Evolutionary conservation across 495 filamentous ascomycete species (phyloP), one percentile per base, ranked within the genome.

Genomic region (Xylaria acuta): DNA sequence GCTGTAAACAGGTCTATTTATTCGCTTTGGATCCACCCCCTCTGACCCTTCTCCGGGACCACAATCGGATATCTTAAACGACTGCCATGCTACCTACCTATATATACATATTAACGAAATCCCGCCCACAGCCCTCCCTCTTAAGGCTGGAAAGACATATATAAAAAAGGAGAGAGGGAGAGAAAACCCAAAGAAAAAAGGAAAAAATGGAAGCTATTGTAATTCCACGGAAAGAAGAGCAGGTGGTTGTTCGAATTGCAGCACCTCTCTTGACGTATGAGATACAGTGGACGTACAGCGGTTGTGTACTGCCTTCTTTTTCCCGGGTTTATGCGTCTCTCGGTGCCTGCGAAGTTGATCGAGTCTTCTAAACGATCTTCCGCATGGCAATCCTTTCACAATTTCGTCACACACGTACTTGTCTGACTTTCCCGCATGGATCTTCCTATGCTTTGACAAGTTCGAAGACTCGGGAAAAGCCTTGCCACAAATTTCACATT

Each of bases 391-490:
- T 25, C 69, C 69, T 5, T 71, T 64, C 3, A 71, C 43, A 12
- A 54, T 45, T 5, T 64, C 36, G 36, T 45, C 16, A 45, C 69
- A 71, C 22, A 27, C 78, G n/a, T 84, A 86, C 64, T 83, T 79
- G 74, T 85, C 77, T 43, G 86, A 85, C 62, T 72, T 67, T 16
- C 14, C 6, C 2, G 22, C 11, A 69, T 87, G 82, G 16, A 82
- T 88, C 47, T 84, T 85, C 43, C 83, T 82, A 64, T 87, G 84
- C 67, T 89, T 87, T 71, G 86, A 84, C 45, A 88, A 75, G 76
- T 89, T 87, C n/a, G 84, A 89, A 14, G 86, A 88, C 69, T 89
- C 87, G 65, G 84, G 82, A 69, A 89, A 89, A 8, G 76, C 70
- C 67, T 85, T 86, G 49, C 82, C 81, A 70, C 87, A 89, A 25